Evolutionary conservation across 306 rosid genomes (phyloP).

Genomic region (Medicago arabica): DNA sequence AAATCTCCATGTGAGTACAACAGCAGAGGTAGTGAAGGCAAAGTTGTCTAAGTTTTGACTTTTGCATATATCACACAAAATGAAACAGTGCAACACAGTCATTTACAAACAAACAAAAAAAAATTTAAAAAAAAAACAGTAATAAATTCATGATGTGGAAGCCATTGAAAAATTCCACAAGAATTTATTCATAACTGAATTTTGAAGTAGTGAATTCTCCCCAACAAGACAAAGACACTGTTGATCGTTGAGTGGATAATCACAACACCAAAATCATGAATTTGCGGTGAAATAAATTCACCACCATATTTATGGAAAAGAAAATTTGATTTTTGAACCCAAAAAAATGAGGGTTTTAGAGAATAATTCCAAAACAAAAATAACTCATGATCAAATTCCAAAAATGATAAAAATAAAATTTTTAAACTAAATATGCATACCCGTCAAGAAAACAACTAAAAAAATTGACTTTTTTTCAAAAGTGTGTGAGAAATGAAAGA

Average conservation of each 20-base stretch:
- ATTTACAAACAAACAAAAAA: background rate
- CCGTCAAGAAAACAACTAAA: background rate
- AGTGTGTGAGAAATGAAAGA: background rate
- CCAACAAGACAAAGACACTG: background rate
- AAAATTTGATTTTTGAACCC: conserved; percentile 10
- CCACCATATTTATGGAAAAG: background rate
- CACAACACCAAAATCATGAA: conserved; percentile 17
- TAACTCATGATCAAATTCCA: conserved; percentile 4
- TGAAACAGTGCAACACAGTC: conserved; percentile 14
- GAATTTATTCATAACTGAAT: conserved; percentile 2
- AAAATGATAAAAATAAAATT: background rate
- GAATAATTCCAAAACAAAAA: conserved; percentile 16
- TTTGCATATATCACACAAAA: conserved; percentile 1
- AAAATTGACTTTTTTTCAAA: background rate
- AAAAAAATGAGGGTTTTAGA: conserved; percentile 41
- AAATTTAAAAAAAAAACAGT: background rate
- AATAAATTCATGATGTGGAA: conserved; percentile 7
- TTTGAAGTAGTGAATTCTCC: conserved; percentile 16
- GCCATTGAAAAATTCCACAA: conserved; percentile 6
- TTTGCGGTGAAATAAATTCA: conserved; percentile 5
- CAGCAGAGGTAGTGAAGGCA: background rate
- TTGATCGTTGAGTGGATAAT: conserved; percentile 4
- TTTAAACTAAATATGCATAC: background rate
- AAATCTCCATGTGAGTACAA: background rate
- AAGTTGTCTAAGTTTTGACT: background rate